Conservation (phyloP, 2,329 filamentous ascomycete genomes). For the Trichoderma sp. region DNA sequence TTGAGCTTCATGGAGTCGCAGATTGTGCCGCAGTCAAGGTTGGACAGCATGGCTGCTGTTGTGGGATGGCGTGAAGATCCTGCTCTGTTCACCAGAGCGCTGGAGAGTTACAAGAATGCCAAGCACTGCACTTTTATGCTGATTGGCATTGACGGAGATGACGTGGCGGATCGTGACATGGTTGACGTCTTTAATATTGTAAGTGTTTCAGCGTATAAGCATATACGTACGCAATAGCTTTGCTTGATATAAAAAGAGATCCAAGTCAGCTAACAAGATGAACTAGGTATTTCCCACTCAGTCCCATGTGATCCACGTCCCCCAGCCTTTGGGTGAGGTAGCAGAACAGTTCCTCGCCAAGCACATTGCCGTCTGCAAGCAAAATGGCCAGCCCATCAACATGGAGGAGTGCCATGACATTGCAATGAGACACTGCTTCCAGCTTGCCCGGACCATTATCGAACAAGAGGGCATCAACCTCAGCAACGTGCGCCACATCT, state of each 20-base stretch:
- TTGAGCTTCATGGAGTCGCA: constrained; percentile 26
- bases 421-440: constrained; percentile 34
- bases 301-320: constrained; percentile 32
- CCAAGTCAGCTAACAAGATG: neutral
- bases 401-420: constrained; percentile 31
- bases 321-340: constrained; percentile 33
- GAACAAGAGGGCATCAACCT: constrained; percentile 32
- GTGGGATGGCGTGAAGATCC: constrained; percentile 37
- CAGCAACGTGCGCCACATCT: constrained; percentile 32
- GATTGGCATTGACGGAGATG: constrained; percentile 36
- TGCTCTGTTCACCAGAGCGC: constrained; percentile 32
- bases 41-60: constrained; percentile 35
- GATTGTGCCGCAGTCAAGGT: constrained; percentile 16
- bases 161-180: constrained; percentile 34
- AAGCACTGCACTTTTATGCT: constrained; percentile 32
- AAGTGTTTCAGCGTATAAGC: neutral
- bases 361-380: constrained; percentile 27
- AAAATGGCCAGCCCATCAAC: constrained; percentile 29
- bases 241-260: neutral
- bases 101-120: constrained; percentile 34
- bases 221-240: neutral
- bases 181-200: constrained; percentile 34
- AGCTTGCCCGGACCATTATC: constrained; percentile 32
- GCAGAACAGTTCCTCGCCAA: constrained; percentile 32
- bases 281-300: constrained; percentile 32